These are phyloP conservation scores for Boeremia lycopersici DNA, from an alignment of 2,329 filamentous ascomycete species.

Conservation along the genomic window DNA sequence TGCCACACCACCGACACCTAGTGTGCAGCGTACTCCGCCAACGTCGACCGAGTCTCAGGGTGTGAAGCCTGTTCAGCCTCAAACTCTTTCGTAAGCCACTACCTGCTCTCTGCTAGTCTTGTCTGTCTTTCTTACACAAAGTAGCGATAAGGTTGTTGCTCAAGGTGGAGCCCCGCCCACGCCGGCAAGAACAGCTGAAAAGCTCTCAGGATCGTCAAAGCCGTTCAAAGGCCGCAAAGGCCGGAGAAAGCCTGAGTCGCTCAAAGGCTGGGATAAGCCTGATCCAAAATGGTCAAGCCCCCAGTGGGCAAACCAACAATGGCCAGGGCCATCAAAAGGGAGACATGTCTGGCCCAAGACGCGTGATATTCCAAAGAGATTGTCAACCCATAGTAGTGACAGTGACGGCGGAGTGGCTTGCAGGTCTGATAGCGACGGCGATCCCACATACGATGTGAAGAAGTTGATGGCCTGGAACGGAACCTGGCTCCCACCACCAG, in stretches of 20 bases:
- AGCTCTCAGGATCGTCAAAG: background rate
- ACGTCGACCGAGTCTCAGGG: constrained; percentile 15
- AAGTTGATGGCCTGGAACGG: constrained; percentile 54
- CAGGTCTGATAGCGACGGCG: constrained; percentile 38
- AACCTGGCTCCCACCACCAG: constrained; percentile 53
- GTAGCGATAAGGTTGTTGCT: background rate
- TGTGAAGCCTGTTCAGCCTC: background rate
- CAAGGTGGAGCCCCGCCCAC: background rate
- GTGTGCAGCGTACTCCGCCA: background rate
- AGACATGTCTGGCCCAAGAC: constrained; percentile 35
- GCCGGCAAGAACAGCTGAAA: constrained; percentile 9
- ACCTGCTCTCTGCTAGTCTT: no score
- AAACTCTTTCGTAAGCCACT: background rate
- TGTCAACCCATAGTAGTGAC: constrained; percentile 19
- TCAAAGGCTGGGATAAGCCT: constrained; percentile 17
- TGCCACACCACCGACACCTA: no score
- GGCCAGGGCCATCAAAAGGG: constrained; percentile 18
- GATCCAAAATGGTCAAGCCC: background rate
- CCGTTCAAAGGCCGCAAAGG: constrained; percentile 1
- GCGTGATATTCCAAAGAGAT: constrained; percentile 32
- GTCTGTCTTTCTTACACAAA: background rate
- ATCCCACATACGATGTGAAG: constrained; percentile 43
- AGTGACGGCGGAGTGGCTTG: constrained; percentile 31
- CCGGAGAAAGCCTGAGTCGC: background rate
- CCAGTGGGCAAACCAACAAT: constrained; percentile 17